phyloP scores from a whole-genome alignment of 1,139 yeast genomes.

The Taphrina communis region DNA sequence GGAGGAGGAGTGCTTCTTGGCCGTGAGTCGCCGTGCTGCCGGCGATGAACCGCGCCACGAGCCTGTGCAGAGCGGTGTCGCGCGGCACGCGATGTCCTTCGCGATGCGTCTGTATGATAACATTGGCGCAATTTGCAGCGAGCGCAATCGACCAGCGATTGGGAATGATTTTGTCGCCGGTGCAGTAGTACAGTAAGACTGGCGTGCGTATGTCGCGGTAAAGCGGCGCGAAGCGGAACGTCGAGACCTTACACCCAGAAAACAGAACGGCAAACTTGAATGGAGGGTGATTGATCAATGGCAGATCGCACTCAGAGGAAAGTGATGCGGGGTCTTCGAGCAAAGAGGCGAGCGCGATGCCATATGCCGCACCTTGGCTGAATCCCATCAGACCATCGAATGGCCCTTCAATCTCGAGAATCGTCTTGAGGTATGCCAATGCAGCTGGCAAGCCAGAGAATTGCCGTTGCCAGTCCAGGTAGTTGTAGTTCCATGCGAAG shows the following conservation, averaged over 20 bases:
- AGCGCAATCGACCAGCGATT: constrained; percentile 37
- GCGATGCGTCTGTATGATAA: constrained; percentile 21
- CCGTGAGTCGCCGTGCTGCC: neutral
- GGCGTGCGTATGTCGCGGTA: constrained; percentile 61
- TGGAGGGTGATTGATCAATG: constrained; percentile 53
- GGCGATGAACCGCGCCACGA: constrained; percentile 23
- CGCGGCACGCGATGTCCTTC: constrained; percentile 37
- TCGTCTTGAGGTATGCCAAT: constrained; percentile 18
- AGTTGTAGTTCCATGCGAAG: constrained; percentile 41
- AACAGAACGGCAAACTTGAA: constrained; percentile 75
- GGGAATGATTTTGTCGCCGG: constrained; percentile 37
- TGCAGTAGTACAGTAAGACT: constrained; percentile 56
- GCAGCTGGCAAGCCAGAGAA: constrained; percentile 32
- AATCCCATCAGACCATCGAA: constrained; percentile 87
- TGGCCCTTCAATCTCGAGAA: constrained; percentile 74
- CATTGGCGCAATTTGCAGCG: constrained; percentile 24
- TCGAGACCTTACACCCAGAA: constrained; percentile 74
- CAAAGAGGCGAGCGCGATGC: constrained; percentile 52
- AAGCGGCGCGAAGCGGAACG: constrained; percentile 59
- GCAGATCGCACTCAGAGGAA: constrained; percentile 20
- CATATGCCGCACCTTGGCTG: constrained; percentile 91
- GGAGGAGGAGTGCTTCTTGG: neutral
- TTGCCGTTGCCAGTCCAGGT: constrained; percentile 40
- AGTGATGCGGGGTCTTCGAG: constrained; percentile 24
- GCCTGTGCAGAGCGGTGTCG: neutral